phyloP scores from a whole-genome alignment of 129 eudicot genomes.

The Apium graveolens region DNA sequence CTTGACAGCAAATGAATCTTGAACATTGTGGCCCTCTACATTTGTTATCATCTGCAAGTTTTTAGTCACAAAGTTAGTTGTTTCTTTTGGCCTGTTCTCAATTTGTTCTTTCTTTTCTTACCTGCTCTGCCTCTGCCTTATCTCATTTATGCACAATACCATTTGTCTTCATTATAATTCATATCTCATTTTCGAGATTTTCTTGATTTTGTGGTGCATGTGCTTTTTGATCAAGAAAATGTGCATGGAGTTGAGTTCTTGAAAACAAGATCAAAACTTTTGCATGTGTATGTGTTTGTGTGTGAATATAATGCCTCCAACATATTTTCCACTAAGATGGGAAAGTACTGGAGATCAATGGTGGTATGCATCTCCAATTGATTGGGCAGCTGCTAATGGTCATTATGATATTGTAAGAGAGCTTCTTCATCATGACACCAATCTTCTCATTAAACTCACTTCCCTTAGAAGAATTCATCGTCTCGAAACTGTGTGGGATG shows the following conservation, averaged over 20 bases:
- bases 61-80: background rate
- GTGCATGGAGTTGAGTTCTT: background rate
- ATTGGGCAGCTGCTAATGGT: constrained; percentile 91
- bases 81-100: background rate
- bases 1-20: background rate
- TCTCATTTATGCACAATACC: background rate
- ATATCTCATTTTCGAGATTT: background rate
- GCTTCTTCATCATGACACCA: constrained; percentile 73
- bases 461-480: constrained; percentile 77
- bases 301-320: constrained; percentile 29
- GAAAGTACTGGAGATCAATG: constrained; percentile 97
- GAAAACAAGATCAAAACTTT: background rate
- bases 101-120: constrained; percentile 20
- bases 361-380: constrained; percentile 95
- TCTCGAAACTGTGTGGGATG: constrained; percentile 91
- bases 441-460: constrained; percentile 77
- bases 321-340: constrained; percentile 76
- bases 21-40: constrained; percentile 32
- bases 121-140: constrained; percentile 9
- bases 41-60: constrained; percentile 28
- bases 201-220: background rate
- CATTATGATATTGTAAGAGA: constrained; percentile 78
- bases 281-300: background rate
- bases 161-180: background rate
- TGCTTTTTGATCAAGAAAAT: background rate